A percentile compares a stretch with the other conserved stretches of the same genome.
Evolutionary conservation across 768 basidiomycete species (phyloP).

Genomic region (Russula brevipes): DNA sequence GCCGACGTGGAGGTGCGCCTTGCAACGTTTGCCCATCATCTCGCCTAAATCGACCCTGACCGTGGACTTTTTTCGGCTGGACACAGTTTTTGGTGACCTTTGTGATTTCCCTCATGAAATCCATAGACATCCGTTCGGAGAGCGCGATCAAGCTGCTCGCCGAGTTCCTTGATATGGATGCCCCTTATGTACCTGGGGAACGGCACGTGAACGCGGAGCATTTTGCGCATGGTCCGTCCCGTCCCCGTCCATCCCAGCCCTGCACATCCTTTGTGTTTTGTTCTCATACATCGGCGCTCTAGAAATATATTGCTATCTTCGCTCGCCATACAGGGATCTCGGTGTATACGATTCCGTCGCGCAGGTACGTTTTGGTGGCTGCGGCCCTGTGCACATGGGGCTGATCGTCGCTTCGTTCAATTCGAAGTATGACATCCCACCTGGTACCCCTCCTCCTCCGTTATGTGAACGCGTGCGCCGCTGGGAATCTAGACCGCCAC

Average conservation of each 20-base stretch:
- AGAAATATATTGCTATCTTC: conserved; percentile 87
- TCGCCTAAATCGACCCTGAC: not conserved
- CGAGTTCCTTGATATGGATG: conserved; percentile 83
- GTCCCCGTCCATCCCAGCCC: not conserved
- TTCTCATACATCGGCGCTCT: not conserved
- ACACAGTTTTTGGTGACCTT: conserved; percentile 82
- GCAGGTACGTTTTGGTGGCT: conserved; percentile 48
- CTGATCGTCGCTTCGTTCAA: not conserved
- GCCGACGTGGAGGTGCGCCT: conserved; percentile 79
- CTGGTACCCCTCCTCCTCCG: conserved; percentile 37
- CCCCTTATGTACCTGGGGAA: conserved; percentile 49
- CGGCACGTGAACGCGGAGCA: conserved; percentile 78
- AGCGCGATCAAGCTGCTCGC: conserved; percentile 77
- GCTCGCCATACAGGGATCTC: conserved; percentile 85
- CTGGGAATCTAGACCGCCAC: conserved; percentile 26
- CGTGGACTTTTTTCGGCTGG: not conserved
- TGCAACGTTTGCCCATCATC: not conserved
- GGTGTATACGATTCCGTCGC: conserved; percentile 73
- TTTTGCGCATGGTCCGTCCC: conserved; percentile 80
- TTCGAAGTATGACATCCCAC: conserved; percentile 56
- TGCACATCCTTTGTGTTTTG: not conserved
- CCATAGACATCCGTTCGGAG: conserved; percentile 88
- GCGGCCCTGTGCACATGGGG: not conserved
- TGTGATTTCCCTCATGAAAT: conserved; percentile 84
- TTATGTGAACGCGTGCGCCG: conserved; percentile 31